These are phyloP conservation scores for Naganishia liquefaciens DNA, from an alignment of 1,284 basidiomycete species.

Conservation along the genomic window DNA sequence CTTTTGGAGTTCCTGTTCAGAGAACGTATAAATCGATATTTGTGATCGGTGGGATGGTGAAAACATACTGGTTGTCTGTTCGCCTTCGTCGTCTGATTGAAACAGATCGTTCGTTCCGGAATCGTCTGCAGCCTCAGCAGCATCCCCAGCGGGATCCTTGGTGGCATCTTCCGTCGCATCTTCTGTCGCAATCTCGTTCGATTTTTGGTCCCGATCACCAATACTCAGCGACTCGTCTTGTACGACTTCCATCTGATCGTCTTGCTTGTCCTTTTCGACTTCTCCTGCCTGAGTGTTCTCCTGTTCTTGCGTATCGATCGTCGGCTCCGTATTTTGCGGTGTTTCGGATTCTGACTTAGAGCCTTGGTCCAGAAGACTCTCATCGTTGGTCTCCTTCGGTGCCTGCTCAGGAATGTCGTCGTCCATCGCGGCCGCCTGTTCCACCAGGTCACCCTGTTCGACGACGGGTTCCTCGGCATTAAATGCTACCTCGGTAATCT, in stretches of 20 bases:
- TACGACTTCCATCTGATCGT: neutral
- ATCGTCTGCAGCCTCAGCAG: neutral
- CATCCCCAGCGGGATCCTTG: neutral
- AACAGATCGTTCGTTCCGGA: slow-evolving; percentile 7
- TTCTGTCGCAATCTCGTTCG: neutral
- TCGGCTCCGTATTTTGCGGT: neutral
- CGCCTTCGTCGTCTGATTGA: slow-evolving; percentile 4
- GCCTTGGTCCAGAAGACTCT: neutral
- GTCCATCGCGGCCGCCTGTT: neutral
- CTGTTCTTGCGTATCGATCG: neutral
- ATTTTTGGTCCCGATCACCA: too few relatives aligned
- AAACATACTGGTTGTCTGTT: neutral
- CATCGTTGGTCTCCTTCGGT: neutral
- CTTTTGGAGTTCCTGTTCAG: neutral
- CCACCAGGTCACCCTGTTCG: neutral
- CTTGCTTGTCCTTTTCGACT: neutral
- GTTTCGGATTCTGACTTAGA: neutral
- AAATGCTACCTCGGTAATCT: neutral
- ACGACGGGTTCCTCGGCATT: neutral
- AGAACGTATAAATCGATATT: neutral
- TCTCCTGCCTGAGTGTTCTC: neutral
- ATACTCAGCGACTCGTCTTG: too few relatives aligned
- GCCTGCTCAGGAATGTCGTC: neutral
- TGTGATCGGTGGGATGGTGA: neutral
- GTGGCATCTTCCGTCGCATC: slow-evolving; percentile 1